These are phyloP conservation scores for Boletus edulis DNA, from an alignment of 768 basidiomycete species.

Conservation along the genomic window DNA sequence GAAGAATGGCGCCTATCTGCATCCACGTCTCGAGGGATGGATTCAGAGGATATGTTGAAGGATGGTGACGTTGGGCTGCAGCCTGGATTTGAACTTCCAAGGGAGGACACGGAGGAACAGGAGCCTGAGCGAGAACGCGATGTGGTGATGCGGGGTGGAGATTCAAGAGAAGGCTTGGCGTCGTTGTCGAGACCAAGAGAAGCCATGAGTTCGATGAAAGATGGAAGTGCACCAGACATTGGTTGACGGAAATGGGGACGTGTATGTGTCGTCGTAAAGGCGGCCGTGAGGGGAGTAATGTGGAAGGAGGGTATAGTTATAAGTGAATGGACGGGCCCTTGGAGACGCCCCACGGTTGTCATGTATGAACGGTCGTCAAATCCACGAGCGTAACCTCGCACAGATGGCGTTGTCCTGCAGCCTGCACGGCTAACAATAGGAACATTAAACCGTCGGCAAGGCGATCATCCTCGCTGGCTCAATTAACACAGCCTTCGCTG, in stretches of 20 bases:
- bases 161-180: slow-evolving; percentile 23
- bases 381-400: slow-evolving; percentile 25
- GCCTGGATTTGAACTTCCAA: slow-evolving; percentile 36
- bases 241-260: slow-evolving; percentile 33
- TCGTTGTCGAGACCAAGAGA: slow-evolving; percentile 69
- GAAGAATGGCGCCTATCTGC: slow-evolving; percentile 26
- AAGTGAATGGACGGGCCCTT: slow-evolving; percentile 23
- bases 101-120: slow-evolving; percentile 46
- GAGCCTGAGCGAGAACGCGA: slow-evolving; percentile 38
- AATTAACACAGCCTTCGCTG: slow-evolving; percentile 19
- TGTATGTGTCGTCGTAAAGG: slow-evolving; percentile 15
- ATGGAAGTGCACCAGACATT: slow-evolving; percentile 72
- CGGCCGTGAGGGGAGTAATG: slow-evolving; percentile 16
- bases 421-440: slow-evolving; percentile 37
- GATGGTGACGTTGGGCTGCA: slow-evolving; percentile 32
- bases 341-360: slow-evolving; percentile 40
- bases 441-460: slow-evolving; percentile 64
- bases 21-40: slow-evolving; percentile 29
- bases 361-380: slow-evolving; percentile 33
- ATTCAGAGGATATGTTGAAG: slow-evolving; percentile 34
- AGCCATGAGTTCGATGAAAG: slow-evolving; percentile 85
- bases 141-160: slow-evolving; percentile 24
- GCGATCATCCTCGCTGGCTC: slow-evolving; percentile 35
- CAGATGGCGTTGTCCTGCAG: slow-evolving; percentile 22
- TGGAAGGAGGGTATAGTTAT: slow-evolving; percentile 25